Percentiles rank a stretch among this genome's conserved stretches.
Conservation (phyloP, 2,329 filamentous ascomycete species). For the Pseudocercospora fuligena region DNA sequence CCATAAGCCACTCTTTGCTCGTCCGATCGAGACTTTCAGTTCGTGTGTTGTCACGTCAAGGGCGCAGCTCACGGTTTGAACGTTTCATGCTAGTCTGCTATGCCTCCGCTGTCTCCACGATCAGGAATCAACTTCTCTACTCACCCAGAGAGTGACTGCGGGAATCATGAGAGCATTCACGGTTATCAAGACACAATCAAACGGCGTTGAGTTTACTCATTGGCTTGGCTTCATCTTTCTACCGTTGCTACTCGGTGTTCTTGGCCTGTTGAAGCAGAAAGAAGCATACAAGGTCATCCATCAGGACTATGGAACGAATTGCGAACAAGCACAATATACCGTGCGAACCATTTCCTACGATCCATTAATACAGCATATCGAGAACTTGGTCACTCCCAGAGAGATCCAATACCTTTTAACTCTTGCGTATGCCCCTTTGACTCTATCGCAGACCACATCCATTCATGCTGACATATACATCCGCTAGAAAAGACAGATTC, state of each 20-base stretch:
- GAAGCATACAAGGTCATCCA: background rate
- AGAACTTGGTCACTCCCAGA: slow-evolving; percentile 4
- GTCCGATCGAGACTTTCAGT: too few relatives aligned
- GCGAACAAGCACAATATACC: slow-evolving; percentile 1
- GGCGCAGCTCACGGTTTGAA: too few relatives aligned
- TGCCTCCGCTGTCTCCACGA: too few relatives aligned
- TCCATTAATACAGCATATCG: slow-evolving; percentile 9
- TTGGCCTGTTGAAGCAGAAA: background rate
- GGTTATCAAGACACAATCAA: too few relatives aligned
- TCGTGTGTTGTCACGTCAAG: too few relatives aligned
- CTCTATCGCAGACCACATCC: background rate
- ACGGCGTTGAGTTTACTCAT: background rate
- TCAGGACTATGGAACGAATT: background rate
- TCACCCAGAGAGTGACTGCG: too few relatives aligned
- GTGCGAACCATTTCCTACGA: slow-evolving; percentile 8
- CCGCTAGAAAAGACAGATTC: background rate
- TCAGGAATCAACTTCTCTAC: too few relatives aligned
- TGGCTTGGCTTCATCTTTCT: background rate
- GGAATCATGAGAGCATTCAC: too few relatives aligned
- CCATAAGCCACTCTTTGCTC: too few relatives aligned
- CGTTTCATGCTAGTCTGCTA: too few relatives aligned
- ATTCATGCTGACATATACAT: background rate
- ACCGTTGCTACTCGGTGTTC: background rate
- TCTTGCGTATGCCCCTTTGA: background rate
- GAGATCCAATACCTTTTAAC: slow-evolving; percentile 2